These are phyloP conservation scores for Citrullus colocynthis DNA, from an alignment of 306 rosid genomes.

Conservation along the genomic window DNA sequence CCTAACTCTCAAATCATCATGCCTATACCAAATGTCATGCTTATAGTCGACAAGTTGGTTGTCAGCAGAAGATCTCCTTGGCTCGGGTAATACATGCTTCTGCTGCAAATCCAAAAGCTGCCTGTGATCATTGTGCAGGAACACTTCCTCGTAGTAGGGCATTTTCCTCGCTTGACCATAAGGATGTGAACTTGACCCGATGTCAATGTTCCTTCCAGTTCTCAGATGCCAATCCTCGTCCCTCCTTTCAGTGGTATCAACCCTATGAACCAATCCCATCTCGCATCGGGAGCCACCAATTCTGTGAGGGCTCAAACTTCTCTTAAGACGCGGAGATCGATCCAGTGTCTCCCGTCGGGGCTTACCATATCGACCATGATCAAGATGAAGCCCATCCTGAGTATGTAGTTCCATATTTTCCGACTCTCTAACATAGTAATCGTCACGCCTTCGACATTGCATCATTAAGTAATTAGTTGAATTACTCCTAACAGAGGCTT, in stretches of 20 bases:
- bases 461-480: constrained; percentile 20
- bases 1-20: constrained; percentile 20
- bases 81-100: constrained; percentile 24
- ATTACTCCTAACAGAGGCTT: constrained; percentile 17
- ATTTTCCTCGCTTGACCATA: constrained; percentile 29
- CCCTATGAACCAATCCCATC: constrained; percentile 26
- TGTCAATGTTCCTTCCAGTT: constrained; percentile 26
- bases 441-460: constrained; percentile 50
- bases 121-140: constrained; percentile 29
- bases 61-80: constrained; percentile 20
- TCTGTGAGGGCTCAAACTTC: constrained; percentile 47
- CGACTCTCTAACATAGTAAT: constrained; percentile 20
- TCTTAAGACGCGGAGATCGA: constrained; percentile 21
- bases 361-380: constrained; percentile 17
- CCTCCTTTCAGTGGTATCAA: constrained; percentile 34
- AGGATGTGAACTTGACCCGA: constrained; percentile 44
- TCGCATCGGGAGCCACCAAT: constrained; percentile 30
- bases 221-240: constrained; percentile 40
- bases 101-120: constrained; percentile 28
- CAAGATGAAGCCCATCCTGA: constrained; percentile 25
- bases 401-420: constrained; percentile 25
- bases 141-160: constrained; percentile 25
- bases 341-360: constrained; percentile 23
- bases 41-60: constrained; percentile 22
- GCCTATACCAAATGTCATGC: constrained; percentile 18